Evolutionary conservation across 2,329 filamentous ascomycete species (phyloP).

Genomic region (Didymella pinodella): DNA sequence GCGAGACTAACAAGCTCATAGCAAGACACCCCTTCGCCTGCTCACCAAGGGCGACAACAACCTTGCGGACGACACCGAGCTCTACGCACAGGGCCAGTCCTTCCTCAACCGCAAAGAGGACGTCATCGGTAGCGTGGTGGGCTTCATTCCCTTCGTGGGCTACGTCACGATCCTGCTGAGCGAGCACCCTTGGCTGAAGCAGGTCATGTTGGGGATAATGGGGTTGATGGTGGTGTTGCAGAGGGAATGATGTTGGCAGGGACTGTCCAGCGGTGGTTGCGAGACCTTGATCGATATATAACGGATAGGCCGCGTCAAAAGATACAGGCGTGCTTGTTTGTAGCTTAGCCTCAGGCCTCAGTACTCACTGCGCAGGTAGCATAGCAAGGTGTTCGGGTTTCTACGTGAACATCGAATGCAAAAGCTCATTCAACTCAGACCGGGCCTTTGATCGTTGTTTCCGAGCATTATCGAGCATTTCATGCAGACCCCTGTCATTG

Average conservation of each 20-base stretch:
- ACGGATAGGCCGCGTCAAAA: neutral
- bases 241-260: conserved; percentile 68
- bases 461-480: neutral
- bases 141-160: conserved; percentile 91
- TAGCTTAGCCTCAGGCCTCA: neutral
- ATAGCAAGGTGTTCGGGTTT: conserved; percentile 20
- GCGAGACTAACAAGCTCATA: conserved; percentile 29
- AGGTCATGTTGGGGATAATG: conserved; percentile 93
- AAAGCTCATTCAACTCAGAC: neutral
- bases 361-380: conserved; percentile 1
- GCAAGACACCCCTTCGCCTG: conserved; percentile 66
- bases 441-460: neutral
- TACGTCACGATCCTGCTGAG: conserved; percentile 96
- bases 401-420: neutral
- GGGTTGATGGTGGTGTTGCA: conserved; percentile 92
- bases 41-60: conserved; percentile 99
- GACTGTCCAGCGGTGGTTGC: neutral
- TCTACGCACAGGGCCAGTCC: conserved; percentile 85
- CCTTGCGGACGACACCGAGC: conserved; percentile 87
- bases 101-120: conserved; percentile 82
- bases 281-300: neutral
- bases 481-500: neutral
- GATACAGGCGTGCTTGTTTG: neutral
- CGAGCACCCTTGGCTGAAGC: conserved; percentile 97
- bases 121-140: conserved; percentile 91